Percentiles rank a stretch among this genome's conserved stretches.
Conservation (phyloP, 768 basidiomycete species). For the Boletus bicolor region DNA sequence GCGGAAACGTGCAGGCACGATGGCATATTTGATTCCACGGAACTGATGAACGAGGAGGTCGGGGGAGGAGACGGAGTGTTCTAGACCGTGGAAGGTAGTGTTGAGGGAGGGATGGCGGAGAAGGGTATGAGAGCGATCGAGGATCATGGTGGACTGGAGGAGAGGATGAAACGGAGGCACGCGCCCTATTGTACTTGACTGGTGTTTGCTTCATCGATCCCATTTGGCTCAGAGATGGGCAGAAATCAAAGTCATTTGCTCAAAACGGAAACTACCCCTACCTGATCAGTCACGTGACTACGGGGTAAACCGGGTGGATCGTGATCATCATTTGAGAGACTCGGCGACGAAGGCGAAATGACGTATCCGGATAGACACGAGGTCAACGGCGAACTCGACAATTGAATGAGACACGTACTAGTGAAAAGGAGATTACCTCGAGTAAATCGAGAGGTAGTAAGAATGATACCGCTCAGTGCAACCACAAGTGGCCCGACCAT, state of each 20-base stretch:
- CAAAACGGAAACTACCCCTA: conserved; percentile 21
- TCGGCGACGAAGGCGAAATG: background rate
- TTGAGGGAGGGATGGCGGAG: conserved; percentile 54
- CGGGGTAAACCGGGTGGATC: conserved; percentile 15
- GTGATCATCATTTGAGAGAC: background rate
- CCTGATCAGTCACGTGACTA: conserved; percentile 25
- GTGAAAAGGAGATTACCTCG: background rate
- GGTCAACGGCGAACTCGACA: conserved; percentile 15
- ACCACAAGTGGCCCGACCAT: background rate
- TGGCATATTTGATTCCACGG: conserved; percentile 75
- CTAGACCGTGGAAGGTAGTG: conserved; percentile 64
- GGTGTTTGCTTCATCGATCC: conserved; percentile 25
- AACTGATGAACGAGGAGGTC: conserved; percentile 64
- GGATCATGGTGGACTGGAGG: conserved; percentile 24
- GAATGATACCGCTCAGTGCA: no score
- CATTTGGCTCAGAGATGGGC: conserved; percentile 5
- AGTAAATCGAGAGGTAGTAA: no score
- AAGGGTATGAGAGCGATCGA: conserved; percentile 24
- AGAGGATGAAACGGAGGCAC: background rate
- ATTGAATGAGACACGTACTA: background rate
- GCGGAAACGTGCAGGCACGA: conserved; percentile 70
- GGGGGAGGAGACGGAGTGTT: conserved; percentile 57
- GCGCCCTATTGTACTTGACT: conserved; percentile 14
- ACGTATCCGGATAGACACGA: conserved; percentile 13
- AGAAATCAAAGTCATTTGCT: conserved; percentile 23